Conservation (phyloP, 768 basidiomycete species). For the Leccinum uliginosum region DNA sequence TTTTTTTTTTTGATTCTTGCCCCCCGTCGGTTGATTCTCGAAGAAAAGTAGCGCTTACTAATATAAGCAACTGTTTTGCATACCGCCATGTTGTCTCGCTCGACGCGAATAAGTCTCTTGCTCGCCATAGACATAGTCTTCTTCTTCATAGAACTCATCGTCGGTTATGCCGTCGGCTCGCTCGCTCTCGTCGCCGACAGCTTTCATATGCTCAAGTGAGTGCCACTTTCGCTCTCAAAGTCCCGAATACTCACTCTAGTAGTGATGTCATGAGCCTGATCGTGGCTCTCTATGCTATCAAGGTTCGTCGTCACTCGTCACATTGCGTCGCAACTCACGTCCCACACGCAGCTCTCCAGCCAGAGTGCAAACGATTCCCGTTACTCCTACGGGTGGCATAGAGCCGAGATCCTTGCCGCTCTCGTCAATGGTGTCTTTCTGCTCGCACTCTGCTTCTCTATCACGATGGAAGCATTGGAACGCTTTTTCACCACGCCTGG, state of each 20-base stretch:
- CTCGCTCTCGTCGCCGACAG: slow-evolving; percentile 94
- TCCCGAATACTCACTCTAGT: slow-evolving; percentile 11
- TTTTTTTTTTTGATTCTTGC: too few species aligned
- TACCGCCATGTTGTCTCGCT: slow-evolving; percentile 49
- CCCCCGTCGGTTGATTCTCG: background rate
- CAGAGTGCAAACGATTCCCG: slow-evolving; percentile 57
- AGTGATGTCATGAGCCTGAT: slow-evolving; percentile 96
- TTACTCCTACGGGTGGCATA: slow-evolving; percentile 99
- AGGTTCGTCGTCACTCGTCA: slow-evolving; percentile 35
- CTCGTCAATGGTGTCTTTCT: slow-evolving; percentile 96
- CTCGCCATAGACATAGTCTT: slow-evolving; percentile 82
- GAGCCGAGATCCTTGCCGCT: slow-evolving; percentile 94
- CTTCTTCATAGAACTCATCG: slow-evolving; percentile 82
- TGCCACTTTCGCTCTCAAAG: slow-evolving; percentile 5
- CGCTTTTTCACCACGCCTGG: slow-evolving; percentile 86
- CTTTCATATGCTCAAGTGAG: slow-evolving; percentile 98
- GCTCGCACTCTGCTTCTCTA: slow-evolving; percentile 94
- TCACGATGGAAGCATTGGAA: slow-evolving; percentile 86
- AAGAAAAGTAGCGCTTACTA: slow-evolving; percentile 18
- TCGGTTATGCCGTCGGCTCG: slow-evolving; percentile 93
- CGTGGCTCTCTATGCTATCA: slow-evolving; percentile 94
- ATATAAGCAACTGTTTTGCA: background rate
- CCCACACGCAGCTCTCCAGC: slow-evolving; percentile 53
- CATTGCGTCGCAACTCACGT: slow-evolving; percentile 5
- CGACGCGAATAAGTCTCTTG: slow-evolving; percentile 69